phyloP scores from a whole-genome alignment of 2,329 filamentous ascomycete genomes.

The Coniochaeta sp. region DNA sequence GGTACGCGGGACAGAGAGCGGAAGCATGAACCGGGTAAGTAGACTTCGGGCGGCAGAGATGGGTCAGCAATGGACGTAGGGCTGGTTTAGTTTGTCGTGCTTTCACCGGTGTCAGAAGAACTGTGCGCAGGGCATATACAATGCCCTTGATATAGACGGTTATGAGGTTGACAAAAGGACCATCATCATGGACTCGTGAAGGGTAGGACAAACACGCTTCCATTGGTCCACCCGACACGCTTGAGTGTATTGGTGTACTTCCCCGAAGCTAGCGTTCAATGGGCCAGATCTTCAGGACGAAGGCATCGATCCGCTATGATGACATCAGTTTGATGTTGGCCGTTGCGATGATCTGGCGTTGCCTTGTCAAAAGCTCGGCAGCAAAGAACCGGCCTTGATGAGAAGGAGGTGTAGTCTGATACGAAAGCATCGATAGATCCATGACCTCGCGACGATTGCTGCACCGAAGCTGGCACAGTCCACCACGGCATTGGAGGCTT shows the following conservation, averaged over 20 bases:
- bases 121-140: not conserved
- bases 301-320: not conserved
- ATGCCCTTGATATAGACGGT: not conserved
- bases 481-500: no score
- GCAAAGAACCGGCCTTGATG: not conserved
- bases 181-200: not conserved
- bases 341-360: not conserved
- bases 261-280: not conserved
- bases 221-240: not conserved
- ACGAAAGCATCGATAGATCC: not conserved
- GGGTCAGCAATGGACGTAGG: conserved; percentile 7
- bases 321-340: not conserved
- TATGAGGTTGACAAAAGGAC: not conserved
- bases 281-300: not conserved
- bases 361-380: not conserved
- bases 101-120: not conserved
- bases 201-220: not conserved
- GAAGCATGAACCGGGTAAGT: conserved; percentile 11
- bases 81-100: not conserved
- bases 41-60: conserved; percentile 9
- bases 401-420: not conserved
- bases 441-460: not conserved
- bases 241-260: not conserved
- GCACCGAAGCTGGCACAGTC: no score
- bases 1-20: conserved; percentile 8